phyloP scores from a whole-genome alignment of 2,329 filamentous ascomycete genomes.

The Talaromyces sp. region DNA sequence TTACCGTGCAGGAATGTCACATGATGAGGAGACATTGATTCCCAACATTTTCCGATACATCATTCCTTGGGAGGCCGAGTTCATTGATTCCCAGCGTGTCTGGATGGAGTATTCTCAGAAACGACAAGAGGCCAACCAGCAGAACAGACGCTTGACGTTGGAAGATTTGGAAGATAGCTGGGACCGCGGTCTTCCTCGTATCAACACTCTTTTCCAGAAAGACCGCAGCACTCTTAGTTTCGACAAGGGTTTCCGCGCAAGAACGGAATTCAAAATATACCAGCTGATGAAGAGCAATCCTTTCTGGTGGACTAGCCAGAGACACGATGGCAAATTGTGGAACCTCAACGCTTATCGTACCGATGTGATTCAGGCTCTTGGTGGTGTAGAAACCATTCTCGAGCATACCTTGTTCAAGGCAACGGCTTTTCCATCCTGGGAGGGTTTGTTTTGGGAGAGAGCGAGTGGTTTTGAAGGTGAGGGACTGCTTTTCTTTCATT shows the following conservation, averaged over 20 bases:
- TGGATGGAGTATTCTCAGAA: slow-evolving; percentile 99
- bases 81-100: slow-evolving; percentile 96
- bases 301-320: slow-evolving; percentile 98
- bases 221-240: slow-evolving; percentile 95
- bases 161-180: slow-evolving; percentile 97
- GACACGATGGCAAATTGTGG: slow-evolving; percentile 97
- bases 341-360: slow-evolving; percentile 93
- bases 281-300: slow-evolving; percentile 99
- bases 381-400: slow-evolving; percentile 95
- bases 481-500: not conserved
- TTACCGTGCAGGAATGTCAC: slow-evolving; percentile 95
- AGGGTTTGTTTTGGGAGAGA: slow-evolving; percentile 87
- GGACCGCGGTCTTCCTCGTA: slow-evolving; percentile 94
- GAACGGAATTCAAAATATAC: slow-evolving; percentile 97
- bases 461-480: slow-evolving; percentile 54
- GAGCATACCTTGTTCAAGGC: slow-evolving; percentile 97
- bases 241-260: slow-evolving; percentile 94
- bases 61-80: slow-evolving; percentile 97
- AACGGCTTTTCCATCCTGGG: slow-evolving; percentile 90
- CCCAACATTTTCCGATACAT: slow-evolving; percentile 99
- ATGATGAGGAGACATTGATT: slow-evolving; percentile 95
- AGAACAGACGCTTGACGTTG: slow-evolving; percentile 88
- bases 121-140: slow-evolving; percentile 91
- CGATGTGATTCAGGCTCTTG: slow-evolving; percentile 92
- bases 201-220: slow-evolving; percentile 99